Base-by-base conservation (phyloP, 2,329 filamentous ascomycete species). In the Microsporum audouinii region DNA sequence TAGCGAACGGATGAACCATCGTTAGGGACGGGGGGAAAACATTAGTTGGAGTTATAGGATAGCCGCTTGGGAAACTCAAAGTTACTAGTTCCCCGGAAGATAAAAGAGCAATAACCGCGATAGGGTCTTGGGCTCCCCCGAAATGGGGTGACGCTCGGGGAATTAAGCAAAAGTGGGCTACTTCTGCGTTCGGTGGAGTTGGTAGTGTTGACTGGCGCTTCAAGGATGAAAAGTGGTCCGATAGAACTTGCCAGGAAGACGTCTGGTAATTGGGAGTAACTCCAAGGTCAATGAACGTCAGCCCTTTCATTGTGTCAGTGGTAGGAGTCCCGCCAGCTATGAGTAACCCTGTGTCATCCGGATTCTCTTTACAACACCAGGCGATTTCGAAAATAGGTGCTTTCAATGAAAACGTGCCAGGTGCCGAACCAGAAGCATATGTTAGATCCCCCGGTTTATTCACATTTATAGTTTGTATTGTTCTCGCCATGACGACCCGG, bases 291-390 rank as follows among this genome's bases (percentile, higher is more conserved):
- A 97, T 80, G 65, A 97, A 92, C 0, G 88, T 95, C 63, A 99
- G 74, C 3, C 89, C 89, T 72, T 88, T 91, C 3, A 84, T 82
- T 3, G 83, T 79, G 43, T 84, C 81, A 17, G 86, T 86, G 0
- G 83, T 81, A 1, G 83, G 79, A 63, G 87, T 82, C 3, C 94
- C 94, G 34, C 94, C 94, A 1, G 91, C 88, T 60, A 99, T 82
- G 43, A 99, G 76, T 29, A 99, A 79, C 1, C 86, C 92, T 17
- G 91, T 97, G 69, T 99, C 92, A 68, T 99, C 94, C 0, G 91
- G 88, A 69, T 97, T 95, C 63, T 86, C 82, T 71, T 96, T 96
- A 61, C 89, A 92, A 75, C 94, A 99, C 94, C 94, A 99, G 0
- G 86, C 82, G 61, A 97, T 84, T 64, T 85, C 86, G 63, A 84